Conservation (phyloP, 108 stramenopile species). For the Discostella stelligeroides region DNA sequence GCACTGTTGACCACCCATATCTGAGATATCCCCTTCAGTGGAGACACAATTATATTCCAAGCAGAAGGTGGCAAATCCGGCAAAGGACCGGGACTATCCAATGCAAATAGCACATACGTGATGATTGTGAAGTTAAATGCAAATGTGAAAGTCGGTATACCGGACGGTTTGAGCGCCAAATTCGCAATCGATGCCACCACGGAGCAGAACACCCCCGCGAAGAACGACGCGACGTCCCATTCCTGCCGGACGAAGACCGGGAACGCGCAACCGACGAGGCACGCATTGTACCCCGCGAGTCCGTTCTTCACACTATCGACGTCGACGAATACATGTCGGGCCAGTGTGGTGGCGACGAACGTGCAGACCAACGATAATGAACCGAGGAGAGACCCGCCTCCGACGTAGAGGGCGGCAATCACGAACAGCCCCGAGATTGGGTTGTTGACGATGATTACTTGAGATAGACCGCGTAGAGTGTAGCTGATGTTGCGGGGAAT, state of each 20-base stretch:
- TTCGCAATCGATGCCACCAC: not conserved
- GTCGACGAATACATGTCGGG: not conserved
- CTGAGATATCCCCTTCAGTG: not conserved
- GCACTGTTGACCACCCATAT: not conserved
- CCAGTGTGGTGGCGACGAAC: not conserved
- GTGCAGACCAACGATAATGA: not conserved
- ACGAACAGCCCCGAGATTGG: not conserved
- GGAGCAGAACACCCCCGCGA: not conserved
- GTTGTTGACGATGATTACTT: constrained; percentile 1
- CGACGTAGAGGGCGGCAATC: not conserved
- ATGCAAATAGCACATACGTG: not conserved
- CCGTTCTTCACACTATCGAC: not conserved
- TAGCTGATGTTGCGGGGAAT: not conserved
- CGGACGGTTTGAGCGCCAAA: not conserved
- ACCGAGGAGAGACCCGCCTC: not conserved
- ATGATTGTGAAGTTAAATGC: constrained; percentile 1
- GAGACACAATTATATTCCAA: not conserved
- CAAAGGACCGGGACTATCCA: not conserved
- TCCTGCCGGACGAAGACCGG: not conserved
- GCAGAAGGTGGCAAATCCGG: not conserved
- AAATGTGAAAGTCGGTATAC: not conserved
- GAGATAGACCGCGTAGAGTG: not conserved
- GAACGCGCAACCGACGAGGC: constrained; percentile 1
- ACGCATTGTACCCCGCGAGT: not conserved
- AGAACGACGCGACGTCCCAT: not conserved